Conservation (phyloP, 2,329 filamentous ascomycete genomes). For the Coniochaeta pulveracea region DNA sequence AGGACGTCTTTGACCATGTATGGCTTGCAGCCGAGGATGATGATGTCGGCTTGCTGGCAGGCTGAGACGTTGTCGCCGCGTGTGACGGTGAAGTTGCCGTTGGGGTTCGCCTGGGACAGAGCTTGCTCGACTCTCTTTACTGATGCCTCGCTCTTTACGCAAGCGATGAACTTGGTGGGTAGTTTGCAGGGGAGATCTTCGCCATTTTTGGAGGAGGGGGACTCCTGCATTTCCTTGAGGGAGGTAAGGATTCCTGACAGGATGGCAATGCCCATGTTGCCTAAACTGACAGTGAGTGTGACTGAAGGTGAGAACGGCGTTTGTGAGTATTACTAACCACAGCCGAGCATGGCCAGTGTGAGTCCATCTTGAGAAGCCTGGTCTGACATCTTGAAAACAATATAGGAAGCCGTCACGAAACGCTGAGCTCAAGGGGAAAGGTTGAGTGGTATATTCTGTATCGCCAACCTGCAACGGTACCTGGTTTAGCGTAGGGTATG, state of each 20-base stretch:
- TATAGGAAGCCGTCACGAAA: too few species aligned
- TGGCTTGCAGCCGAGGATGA: constrained; percentile 74
- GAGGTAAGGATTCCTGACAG: constrained; percentile 69
- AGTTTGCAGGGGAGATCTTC: constrained; percentile 25
- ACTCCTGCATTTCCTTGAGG: constrained; percentile 40
- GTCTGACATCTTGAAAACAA: too few species aligned
- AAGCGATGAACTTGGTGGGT: not conserved
- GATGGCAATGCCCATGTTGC: constrained; percentile 79
- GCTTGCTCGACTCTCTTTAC: too few species aligned
- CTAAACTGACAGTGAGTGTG: constrained; percentile 25
- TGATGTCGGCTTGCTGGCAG: constrained; percentile 55
- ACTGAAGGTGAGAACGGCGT: not conserved
- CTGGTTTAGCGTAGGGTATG: too few species aligned
- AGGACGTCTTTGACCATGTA: constrained; percentile 62
- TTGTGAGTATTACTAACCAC: constrained; percentile 45
- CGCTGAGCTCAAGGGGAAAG: too few species aligned
- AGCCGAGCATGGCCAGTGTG: constrained; percentile 72
- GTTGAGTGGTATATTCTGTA: too few species aligned
- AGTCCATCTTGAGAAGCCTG: too few species aligned
- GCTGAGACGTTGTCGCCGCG: constrained; percentile 64
- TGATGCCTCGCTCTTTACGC: not conserved
- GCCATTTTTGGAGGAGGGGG: constrained; percentile 21
- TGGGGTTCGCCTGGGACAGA: constrained; percentile 32
- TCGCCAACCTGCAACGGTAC: too few species aligned
- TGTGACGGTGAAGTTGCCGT: constrained; percentile 64